Evolutionary conservation across 331 rosid species (phyloP).

Genomic region (Rhamnella rubrinervis): DNA sequence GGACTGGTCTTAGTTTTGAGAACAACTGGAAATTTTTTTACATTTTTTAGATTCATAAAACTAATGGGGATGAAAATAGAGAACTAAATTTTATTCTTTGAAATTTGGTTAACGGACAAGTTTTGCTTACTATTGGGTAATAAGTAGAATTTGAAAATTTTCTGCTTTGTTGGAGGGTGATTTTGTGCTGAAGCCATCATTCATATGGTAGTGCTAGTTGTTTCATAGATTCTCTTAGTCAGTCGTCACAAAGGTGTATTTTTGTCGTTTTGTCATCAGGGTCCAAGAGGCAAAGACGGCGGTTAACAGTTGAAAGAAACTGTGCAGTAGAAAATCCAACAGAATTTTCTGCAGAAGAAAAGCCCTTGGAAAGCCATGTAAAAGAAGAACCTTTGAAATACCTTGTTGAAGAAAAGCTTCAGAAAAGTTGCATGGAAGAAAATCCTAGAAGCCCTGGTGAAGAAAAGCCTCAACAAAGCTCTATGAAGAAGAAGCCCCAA

Average conservation of each 20-base stretch:
- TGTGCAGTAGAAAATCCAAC: slow-evolving; percentile 26
- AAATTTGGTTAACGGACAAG: background rate
- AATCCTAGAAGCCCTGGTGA: slow-evolving; percentile 31
- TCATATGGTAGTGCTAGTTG: no score
- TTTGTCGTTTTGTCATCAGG: slow-evolving; percentile 20
- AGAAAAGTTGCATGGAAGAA: slow-evolving; percentile 23
- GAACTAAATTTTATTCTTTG: background rate
- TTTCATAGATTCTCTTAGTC: no score
- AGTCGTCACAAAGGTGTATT: background rate
- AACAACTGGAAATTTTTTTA: background rate
- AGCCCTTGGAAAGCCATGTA: slow-evolving; percentile 30
- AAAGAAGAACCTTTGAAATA: slow-evolving; percentile 30
- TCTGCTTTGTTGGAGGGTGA: no score
- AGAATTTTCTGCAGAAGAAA: slow-evolving; percentile 23
- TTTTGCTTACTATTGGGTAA: no score
- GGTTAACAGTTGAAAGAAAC: slow-evolving; percentile 26
- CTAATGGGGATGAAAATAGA: background rate
- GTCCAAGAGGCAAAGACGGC: slow-evolving; percentile 33
- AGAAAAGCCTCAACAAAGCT: slow-evolving; percentile 31
- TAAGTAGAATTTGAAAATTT: no score
- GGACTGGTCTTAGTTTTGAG: background rate
- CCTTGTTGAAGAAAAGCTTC: slow-evolving; percentile 31
- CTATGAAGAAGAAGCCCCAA: slow-evolving; percentile 23
- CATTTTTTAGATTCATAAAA: background rate
- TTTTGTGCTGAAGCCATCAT: no score